A percentile compares a stretch with the other conserved stretches of the same genome.
These are phyloP conservation scores for Colletotrichum cuscutae DNA, from an alignment of 2,329 filamentous ascomycete genomes.

Conservation along the genomic window DNA sequence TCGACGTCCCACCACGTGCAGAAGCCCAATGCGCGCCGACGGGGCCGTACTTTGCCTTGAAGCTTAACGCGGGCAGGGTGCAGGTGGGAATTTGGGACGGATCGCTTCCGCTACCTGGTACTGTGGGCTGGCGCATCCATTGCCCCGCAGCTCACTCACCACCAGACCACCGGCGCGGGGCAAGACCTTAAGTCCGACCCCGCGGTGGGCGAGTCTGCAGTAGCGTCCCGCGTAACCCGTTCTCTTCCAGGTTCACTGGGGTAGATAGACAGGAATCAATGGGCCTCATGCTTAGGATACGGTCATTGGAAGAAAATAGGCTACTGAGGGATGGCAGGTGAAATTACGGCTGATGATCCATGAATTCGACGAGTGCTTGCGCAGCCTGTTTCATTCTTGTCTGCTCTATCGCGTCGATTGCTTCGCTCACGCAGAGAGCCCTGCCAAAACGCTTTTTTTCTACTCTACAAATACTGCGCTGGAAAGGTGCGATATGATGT, in stretches of 20 bases:
- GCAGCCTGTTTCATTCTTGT: not conserved
- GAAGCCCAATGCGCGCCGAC: not conserved
- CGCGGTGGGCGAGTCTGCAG: not conserved
- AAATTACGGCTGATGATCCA: not conserved
- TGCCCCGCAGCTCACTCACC: not conserved
- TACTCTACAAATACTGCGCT: conserved; percentile 21
- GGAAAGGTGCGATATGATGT: not conserved
- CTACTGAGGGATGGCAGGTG: not conserved
- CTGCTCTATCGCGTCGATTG: not conserved
- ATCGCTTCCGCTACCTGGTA: not conserved
- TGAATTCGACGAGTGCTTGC: not conserved
- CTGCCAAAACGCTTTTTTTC: not conserved
- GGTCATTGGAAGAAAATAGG: not conserved
- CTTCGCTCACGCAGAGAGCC: conserved; percentile 10
- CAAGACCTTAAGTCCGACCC: conserved; percentile 6
- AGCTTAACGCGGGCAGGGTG: not conserved
- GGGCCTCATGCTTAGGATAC: not conserved
- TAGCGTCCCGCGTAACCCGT: not conserved
- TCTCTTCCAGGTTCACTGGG: not conserved
- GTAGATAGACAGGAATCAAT: not conserved
- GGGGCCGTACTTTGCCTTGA: not conserved
- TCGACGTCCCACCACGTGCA: conserved; percentile 10
- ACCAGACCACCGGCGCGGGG: not conserved
- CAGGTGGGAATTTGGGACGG: not conserved
- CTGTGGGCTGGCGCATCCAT: not conserved